These are phyloP conservation scores for Oryza meridionalis DNA, from an alignment of 176 grass and related monocot genomes.

Conservation along the genomic window DNA sequence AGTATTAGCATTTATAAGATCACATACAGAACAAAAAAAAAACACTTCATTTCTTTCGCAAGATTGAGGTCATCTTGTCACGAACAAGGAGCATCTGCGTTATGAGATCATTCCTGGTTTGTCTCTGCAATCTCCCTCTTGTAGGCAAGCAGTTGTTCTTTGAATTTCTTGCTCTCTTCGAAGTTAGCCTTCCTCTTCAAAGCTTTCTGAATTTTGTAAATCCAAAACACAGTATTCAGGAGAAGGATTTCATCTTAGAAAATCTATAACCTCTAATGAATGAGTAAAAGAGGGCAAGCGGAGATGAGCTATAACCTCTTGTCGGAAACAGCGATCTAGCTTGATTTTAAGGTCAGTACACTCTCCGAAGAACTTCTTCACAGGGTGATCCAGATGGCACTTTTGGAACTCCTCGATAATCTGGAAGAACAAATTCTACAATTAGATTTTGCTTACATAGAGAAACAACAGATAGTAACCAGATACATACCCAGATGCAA, in stretches of 20 bases:
- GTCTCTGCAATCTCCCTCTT: constrained; percentile 67
- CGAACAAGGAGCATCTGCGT: neutral
- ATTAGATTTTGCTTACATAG: neutral
- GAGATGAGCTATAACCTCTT: constrained; percentile 45
- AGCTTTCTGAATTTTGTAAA: constrained; percentile 60
- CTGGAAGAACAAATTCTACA: constrained; percentile 18
- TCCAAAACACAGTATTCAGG: constrained; percentile 8
- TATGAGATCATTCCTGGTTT: constrained; percentile 25
- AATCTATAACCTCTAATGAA: constrained; percentile 42
- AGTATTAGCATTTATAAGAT: neutral
- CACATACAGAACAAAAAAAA: neutral
- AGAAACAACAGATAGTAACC: neutral
- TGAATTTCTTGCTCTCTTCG: constrained; percentile 79
- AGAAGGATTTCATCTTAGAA: neutral
- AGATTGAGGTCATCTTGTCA: neutral
- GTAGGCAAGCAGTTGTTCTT: constrained; percentile 72
- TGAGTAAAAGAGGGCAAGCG: neutral
- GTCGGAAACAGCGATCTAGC: constrained; percentile 70
- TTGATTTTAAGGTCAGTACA: constrained; percentile 83
- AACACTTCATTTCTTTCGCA: neutral
- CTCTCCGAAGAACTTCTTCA: constrained; percentile 75
- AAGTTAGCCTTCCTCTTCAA: constrained; percentile 72
- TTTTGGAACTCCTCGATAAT: constrained; percentile 86
- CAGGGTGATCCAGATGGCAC: constrained; percentile 70
- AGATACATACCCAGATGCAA: neutral